Conservation (phyloP, 139 green algal genomes). For the Zygnema circumcarinatum region DNA sequence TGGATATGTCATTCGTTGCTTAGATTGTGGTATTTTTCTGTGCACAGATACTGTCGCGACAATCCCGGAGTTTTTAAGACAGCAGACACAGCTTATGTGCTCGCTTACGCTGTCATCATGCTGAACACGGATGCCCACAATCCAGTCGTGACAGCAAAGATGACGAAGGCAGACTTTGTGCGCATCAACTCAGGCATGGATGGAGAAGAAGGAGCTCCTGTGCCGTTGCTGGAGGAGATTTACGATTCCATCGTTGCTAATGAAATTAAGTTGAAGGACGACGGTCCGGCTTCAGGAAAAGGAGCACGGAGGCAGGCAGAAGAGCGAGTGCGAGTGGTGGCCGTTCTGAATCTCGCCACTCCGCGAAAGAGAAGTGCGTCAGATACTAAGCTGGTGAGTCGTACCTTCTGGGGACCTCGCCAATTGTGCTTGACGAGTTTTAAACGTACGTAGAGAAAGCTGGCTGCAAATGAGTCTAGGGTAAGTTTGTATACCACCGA, state of each 20-base stretch:
- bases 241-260: conserved; percentile 95
- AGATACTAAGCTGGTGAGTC: conserved; percentile 26
- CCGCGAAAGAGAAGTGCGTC: not conserved
- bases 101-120: conserved; percentile 99
- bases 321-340: conserved; percentile 40
- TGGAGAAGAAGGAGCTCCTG: conserved; percentile 43
- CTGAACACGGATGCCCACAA: conserved; percentile 99
- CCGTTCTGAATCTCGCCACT: conserved; percentile 40
- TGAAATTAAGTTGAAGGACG: conserved; percentile 96
- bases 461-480: no score
- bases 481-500: no score
- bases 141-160: conserved; percentile 69
- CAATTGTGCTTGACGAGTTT: no score
- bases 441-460: no score
- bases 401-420: no score
- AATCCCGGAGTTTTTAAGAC: conserved; percentile 91
- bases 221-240: conserved; percentile 66
- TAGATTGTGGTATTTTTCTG: not conserved
- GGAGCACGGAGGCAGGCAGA: conserved; percentile 1
- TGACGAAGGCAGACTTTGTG: conserved; percentile 61
- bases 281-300: conserved; percentile 1
- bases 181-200: conserved; percentile 43
- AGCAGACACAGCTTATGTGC: conserved; percentile 95
- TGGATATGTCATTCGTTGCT: no score
- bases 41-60: conserved; percentile 77